Percentiles rank a stretch among this genome's conserved stretches.
Conservation (phyloP, 768 basidiomycete genomes). For the Coprinopsis marcescibilis region DNA sequence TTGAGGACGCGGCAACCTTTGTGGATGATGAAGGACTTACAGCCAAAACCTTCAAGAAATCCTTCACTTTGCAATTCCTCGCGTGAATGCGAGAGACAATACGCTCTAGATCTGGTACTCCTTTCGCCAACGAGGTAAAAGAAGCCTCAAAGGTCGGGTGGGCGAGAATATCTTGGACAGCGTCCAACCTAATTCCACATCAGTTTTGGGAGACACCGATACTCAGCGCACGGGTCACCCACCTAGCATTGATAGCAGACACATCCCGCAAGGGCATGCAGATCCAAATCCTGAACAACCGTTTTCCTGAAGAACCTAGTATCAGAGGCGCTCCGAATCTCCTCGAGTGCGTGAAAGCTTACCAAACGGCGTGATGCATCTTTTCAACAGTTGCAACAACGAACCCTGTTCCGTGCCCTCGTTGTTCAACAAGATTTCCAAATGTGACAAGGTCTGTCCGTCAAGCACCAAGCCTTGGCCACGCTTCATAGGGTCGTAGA, state of each 20-base stretch:
- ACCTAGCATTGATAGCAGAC: constrained; percentile 86
- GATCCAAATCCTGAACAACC: constrained; percentile 95
- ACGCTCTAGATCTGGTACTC: constrained; percentile 87
- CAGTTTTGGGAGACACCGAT: not conserved
- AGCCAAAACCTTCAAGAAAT: constrained; percentile 79
- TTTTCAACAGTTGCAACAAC: constrained; percentile 70
- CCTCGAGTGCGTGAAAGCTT: constrained; percentile 22
- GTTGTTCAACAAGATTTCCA: constrained; percentile 92
- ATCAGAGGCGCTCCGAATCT: not conserved
- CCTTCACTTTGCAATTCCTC: constrained; percentile 78
- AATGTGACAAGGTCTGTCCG: constrained; percentile 91
- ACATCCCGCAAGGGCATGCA: constrained; percentile 85
- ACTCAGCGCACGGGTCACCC: constrained; percentile 3
- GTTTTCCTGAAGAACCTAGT: constrained; percentile 62
- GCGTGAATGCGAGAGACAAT: constrained; percentile 94
- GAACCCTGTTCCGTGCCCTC: constrained; percentile 94
- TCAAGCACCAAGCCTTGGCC: constrained; percentile 86
- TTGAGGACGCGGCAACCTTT: constrained; percentile 1
- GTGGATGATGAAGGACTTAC: constrained; percentile 33
- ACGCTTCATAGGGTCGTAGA: constrained; percentile 91
- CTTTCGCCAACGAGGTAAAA: constrained; percentile 73
- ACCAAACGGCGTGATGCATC: constrained; percentile 93
- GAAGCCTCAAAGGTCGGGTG: constrained; percentile 71
- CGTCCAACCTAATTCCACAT: constrained; percentile 71
- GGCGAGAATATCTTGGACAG: constrained; percentile 84